Conservation (phyloP, 495 filamentous ascomycete species). For the Cairneyella variabilis region DNA sequence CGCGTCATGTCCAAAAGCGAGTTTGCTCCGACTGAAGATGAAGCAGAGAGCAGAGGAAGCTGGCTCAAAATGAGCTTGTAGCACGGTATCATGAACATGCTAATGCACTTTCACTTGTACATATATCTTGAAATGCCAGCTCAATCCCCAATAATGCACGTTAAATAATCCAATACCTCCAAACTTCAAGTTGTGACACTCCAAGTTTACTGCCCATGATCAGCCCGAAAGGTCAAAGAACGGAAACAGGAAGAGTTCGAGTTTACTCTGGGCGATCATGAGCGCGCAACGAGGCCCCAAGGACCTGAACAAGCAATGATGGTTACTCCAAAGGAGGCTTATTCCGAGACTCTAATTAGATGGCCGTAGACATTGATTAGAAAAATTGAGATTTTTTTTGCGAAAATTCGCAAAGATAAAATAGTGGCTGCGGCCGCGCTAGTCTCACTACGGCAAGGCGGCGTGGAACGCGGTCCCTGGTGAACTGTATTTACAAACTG, state of each 20-base stretch:
- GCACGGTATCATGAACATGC: too few species aligned
- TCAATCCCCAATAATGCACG: too few species aligned
- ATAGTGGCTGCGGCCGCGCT: too few species aligned
- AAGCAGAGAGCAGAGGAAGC: slow-evolving; percentile 63
- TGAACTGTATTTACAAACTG: too few species aligned
- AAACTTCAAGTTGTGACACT: slow-evolving; percentile 31
- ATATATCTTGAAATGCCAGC: too few species aligned
- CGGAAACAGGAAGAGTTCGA: slow-evolving; percentile 58
- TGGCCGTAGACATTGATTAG: slow-evolving; percentile 80
- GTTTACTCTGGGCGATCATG: slow-evolving; percentile 91
- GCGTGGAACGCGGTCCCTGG: too few species aligned
- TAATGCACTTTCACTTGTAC: too few species aligned
- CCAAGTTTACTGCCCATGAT: slow-evolving; percentile 40
- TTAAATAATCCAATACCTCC: too few species aligned
- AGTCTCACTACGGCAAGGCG: too few species aligned
- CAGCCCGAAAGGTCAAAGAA: slow-evolving; percentile 59
- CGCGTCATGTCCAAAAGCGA: slow-evolving; percentile 81
- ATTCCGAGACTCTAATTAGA: slow-evolving; percentile 99
- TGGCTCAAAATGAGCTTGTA: slow-evolving; percentile 2
- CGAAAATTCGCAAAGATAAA: too few species aligned
- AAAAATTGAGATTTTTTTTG: slow-evolving; percentile 47
- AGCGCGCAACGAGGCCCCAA: slow-evolving; percentile 87
- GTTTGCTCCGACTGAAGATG: slow-evolving; percentile 77
- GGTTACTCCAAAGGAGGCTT: slow-evolving; percentile 51
- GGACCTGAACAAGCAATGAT: slow-evolving; percentile 96